Percentiles rank a stretch among this genome's conserved stretches.
These are phyloP conservation scores for Elsinoe fawcettii DNA, from an alignment of 2,329 filamentous ascomycete genomes.

Conservation along the genomic window DNA sequence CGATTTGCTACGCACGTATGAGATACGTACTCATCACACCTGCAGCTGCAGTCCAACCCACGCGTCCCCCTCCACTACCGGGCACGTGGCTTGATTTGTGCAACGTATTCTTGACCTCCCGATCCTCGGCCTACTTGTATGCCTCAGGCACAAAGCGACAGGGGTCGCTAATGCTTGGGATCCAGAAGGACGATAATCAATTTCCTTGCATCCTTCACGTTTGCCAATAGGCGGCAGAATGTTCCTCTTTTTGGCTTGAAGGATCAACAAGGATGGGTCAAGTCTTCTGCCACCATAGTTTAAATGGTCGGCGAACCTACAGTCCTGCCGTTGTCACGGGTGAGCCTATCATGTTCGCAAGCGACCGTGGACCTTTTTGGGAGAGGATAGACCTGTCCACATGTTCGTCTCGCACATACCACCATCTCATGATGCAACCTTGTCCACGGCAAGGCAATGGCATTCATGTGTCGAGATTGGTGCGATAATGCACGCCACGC, in stretches of 20 bases:
- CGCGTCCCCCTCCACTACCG: neutral
- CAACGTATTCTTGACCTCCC: neutral
- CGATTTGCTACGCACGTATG: neutral
- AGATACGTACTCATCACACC: neutral
- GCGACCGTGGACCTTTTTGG: conserved; percentile 3
- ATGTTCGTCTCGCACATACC: neutral
- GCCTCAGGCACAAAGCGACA: conserved; percentile 1
- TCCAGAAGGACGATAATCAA: neutral
- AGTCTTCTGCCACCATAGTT: conserved; percentile 6
- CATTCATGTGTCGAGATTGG: neutral
- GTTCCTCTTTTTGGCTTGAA: neutral
- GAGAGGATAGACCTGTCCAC: conserved; percentile 1
- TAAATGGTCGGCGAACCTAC: neutral
- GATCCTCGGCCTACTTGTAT: neutral
- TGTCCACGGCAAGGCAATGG: neutral
- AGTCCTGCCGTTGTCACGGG: neutral
- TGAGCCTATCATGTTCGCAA: neutral
- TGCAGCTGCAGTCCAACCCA: neutral
- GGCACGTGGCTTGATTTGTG: conserved; percentile 12
- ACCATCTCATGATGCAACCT: neutral
- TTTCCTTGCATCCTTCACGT: conserved; percentile 2
- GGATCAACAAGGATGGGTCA: conserved; percentile 11
- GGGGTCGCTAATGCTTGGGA: neutral
- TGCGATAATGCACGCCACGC: neutral
- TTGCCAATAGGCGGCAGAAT: neutral